Percentiles rank a stretch among this genome's conserved stretches.
These are phyloP conservation scores for Hemisphaericaspora nanyangensis DNA, from an alignment of 805 yeast genomes.

Conservation along the genomic window DNA sequence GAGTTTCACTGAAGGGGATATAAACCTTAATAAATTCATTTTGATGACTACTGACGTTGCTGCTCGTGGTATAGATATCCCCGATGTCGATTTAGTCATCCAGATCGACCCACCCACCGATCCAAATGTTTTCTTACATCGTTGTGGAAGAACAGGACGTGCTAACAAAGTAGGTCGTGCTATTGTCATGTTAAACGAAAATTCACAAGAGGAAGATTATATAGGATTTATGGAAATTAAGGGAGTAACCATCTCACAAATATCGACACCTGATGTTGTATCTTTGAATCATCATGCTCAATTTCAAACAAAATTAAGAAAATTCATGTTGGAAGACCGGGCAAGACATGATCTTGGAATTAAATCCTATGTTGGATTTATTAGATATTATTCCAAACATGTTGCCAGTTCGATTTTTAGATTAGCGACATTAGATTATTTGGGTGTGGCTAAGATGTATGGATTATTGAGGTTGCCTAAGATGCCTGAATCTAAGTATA, in stretches of 20 bases:
- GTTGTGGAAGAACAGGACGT: constrained; percentile 94
- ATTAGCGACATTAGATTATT: constrained; percentile 62
- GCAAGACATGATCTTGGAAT: constrained; percentile 79
- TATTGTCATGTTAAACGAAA: constrained; percentile 64
- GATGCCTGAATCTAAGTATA: constrained; percentile 81
- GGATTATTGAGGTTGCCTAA: constrained; percentile 82
- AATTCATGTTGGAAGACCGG: constrained; percentile 70
- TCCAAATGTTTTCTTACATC: constrained; percentile 84
- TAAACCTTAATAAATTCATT: constrained; percentile 45
- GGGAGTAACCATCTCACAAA: constrained; percentile 46
- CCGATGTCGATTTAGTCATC: constrained; percentile 90
- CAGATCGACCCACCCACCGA: constrained; percentile 95
- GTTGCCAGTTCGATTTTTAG: constrained; percentile 85
- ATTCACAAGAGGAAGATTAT: constrained; percentile 75
- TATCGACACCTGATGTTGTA: constrained; percentile 21
- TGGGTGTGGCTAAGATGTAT: constrained; percentile 68
- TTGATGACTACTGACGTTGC: constrained; percentile 97
- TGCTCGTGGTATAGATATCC: constrained; percentile 93
- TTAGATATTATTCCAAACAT: constrained; percentile 84
- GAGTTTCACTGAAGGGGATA: constrained; percentile 50
- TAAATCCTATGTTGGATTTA: constrained; percentile 75
- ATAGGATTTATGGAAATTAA: constrained; percentile 77
- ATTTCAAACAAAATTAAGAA: constrained; percentile 22
- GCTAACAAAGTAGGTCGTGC: constrained; percentile 85
- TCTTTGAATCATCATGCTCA: constrained; percentile 22